phyloP scores from a whole-genome alignment of 2,329 filamentous ascomycete genomes.

The Colletotrichum magnum region DNA sequence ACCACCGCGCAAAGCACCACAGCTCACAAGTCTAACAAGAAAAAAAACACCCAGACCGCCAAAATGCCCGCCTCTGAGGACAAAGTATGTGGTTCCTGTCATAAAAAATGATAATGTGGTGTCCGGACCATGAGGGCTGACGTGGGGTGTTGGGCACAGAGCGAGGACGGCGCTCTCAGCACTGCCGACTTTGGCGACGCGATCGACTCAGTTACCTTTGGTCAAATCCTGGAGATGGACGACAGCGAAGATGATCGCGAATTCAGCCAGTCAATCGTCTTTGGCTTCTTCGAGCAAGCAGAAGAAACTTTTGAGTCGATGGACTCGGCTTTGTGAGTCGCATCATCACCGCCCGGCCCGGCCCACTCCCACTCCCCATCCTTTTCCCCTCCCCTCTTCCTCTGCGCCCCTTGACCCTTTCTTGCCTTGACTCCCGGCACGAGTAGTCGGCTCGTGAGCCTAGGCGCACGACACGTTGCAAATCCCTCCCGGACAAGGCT shows the following conservation, averaged over 20 bases:
- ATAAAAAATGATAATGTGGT: constrained; percentile 36
- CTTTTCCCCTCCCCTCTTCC: constrained; percentile 17
- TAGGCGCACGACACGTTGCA: not conserved
- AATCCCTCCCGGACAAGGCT: constrained; percentile 20
- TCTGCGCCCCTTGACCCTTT: not conserved
- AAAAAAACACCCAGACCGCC: constrained; percentile 8
- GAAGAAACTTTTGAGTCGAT: constrained; percentile 88
- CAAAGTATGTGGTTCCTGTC: constrained; percentile 47
- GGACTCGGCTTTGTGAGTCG: constrained; percentile 83
- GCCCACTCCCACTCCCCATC: constrained; percentile 32
- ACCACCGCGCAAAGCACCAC: constrained; percentile 8
- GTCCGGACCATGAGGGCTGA: constrained; percentile 38
- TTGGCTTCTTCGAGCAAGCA: constrained; percentile 93
- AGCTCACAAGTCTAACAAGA: constrained; percentile 13
- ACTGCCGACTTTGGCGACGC: constrained; percentile 72
- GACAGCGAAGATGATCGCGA: constrained; percentile 88
- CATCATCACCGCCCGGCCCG: constrained; percentile 19
- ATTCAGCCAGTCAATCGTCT: constrained; percentile 90
- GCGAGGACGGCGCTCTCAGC: constrained; percentile 46
- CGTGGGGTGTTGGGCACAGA: constrained; percentile 38
- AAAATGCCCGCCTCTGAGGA: constrained; percentile 47
- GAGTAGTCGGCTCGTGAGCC: constrained; percentile 1
- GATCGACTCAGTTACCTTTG: constrained; percentile 86
- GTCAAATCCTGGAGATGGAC: constrained; percentile 99
- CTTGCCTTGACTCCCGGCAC: constrained; percentile 8